Base-by-base conservation (phyloP, 768 basidiomycete species). In the Phylloporus scabripes region DNA sequence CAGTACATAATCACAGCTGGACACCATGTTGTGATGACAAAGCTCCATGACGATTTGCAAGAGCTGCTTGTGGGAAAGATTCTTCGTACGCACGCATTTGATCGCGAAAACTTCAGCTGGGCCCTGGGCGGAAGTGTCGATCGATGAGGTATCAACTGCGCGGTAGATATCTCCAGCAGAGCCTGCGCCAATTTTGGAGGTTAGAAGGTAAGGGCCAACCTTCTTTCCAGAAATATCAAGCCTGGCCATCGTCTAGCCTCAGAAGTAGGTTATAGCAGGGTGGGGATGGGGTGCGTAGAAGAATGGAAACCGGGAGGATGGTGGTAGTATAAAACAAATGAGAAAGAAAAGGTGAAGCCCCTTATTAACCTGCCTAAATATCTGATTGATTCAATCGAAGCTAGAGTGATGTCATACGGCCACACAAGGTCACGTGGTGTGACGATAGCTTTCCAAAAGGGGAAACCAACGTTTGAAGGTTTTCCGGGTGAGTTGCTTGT, bases 151-250 rank as follows among this genome's bases (percentile, higher is more conserved):
- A 60, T 85, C 82, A 37, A 82, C 66, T 39, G 85, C 87, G 49
- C 78, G 78, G 67, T 89, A 88, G 54, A 90, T 86, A 50, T 80
- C 79, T 47, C 87, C 87, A 56, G 85, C 86, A 10, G 84, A 81
- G 33, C 88, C 88, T 46, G 79, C 71, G 32, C 88, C 88, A 43
- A 92, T 72, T 55, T 75, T 71, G 52, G 79, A 74, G 52, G 78
- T 63, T 52, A 91, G 75, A 56, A 77, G 73, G 60, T 84, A 74
- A 50, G 80, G 80, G 66, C 80, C 78, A 64, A 88, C 72, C 47
- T 68, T 57, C 34, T 36, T 36, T 17, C 34, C 17, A 36, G 32
- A 33, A 33, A 33, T 14, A 33, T 33, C 32, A 1, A 5, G 32
- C 12, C 32, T 14, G 32, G 6, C 32, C 32, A 33, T 33, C 11